Evolutionary conservation across 2,329 filamentous ascomycete species (phyloP), one percentile per base, ranked within the genome.

Genomic region (Nemania sp.): DNA sequence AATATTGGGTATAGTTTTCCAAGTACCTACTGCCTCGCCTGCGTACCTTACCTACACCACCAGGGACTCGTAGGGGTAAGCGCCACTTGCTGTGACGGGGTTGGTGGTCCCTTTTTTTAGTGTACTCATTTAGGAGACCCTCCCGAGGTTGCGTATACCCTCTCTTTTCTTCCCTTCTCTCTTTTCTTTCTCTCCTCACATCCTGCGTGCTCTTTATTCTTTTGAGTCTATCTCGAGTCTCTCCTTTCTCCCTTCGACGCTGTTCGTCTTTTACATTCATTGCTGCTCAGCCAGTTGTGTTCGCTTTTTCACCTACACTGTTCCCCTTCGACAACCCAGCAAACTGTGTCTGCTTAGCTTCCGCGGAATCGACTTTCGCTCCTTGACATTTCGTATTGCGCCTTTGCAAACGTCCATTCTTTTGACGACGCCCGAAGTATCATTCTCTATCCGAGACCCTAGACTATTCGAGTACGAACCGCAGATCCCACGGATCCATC

Each of bases 311-410:
- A 42, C 65, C 62, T 60, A 66, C 65, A 50, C 53, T 51, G 34
- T 56, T 57, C 58, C 37, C 51, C 65, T 66, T 65, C 57, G 62
- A 64, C 60, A 57, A 45, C 57, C 59, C 54, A 63, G 65, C 64
- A 70, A 29, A 69, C 68, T 71, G 68, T 70, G 69, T 71, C 65
- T 69, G 68, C 67, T 69, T 56, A 68, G 67, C 62, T 59, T 62
- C 61, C 55, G 72, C 73, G 72, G 68, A 74, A 73, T 74, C 69
- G 71, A 74, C 67, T 74, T 74, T 73, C 73, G 72, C 72, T 74
- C 68, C 62, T 68, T 71, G 37, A 64, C 60, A 40, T 25, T 63
- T 65, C 47, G 67, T 53, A 63, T 70, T 71, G 67, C 67, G 60
- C 62, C 25, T 63, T 60, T 68, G 69, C 69, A 73, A 66, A 64